Evolutionary conservation across 441 rosid species (phyloP).

Genomic region (Adansonia rubrostipa): DNA sequence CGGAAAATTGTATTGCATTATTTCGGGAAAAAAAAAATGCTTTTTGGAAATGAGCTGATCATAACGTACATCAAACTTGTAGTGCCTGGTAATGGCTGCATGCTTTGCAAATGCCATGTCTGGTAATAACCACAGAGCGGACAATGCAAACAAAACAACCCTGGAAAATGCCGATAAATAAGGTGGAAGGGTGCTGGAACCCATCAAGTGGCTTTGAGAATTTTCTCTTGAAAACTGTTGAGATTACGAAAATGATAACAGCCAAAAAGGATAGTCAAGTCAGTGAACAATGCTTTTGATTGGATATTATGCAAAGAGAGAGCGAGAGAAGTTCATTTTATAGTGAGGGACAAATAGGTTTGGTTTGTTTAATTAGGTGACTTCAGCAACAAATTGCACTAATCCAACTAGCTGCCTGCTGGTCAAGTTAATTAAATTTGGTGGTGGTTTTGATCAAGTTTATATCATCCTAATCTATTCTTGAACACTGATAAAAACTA

Average conservation of each 20-base stretch:
- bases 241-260: neutral
- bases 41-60: neutral
- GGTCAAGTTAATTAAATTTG: slow-evolving; percentile 14
- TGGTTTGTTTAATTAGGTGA: slow-evolving; percentile 22
- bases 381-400: slow-evolving; percentile 19
- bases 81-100: slow-evolving; percentile 40
- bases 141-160: slow-evolving; percentile 30
- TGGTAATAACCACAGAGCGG: slow-evolving; percentile 30
- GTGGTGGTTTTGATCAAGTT: neutral
- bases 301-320: neutral
- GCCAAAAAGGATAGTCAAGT: neutral
- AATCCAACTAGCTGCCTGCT: slow-evolving; percentile 16
- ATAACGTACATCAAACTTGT: slow-evolving; percentile 41
- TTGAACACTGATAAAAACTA: neutral
- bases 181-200: neutral
- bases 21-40: no score
- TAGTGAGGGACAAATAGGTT: neutral
- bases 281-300: slow-evolving; percentile 14
- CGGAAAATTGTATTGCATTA: neutral
- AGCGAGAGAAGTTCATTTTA: slow-evolving; percentile 1
- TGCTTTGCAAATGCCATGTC: slow-evolving; percentile 37
- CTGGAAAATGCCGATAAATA: slow-evolving; percentile 9
- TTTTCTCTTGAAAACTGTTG: neutral
- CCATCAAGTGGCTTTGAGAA: neutral
- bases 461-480: neutral